phyloP scores from a whole-genome alignment of 495 filamentous ascomycete species.

The Cudoniella acicularis region DNA sequence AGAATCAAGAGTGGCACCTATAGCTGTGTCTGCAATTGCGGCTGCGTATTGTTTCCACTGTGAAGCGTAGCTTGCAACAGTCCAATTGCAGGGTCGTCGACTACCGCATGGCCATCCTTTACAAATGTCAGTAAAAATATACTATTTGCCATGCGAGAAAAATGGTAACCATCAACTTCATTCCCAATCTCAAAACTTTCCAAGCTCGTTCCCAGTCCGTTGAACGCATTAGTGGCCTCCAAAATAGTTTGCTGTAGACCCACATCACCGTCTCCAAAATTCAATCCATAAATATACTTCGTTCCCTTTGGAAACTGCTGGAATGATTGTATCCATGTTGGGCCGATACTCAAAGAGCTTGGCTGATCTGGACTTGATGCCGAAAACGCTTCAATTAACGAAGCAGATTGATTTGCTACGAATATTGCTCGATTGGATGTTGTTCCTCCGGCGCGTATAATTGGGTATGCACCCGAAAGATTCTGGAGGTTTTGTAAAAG shows the following conservation, averaged over 20 bases:
- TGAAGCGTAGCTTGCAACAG: slow-evolving; percentile 17
- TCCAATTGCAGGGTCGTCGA: slow-evolving; percentile 23
- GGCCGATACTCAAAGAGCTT: slow-evolving; percentile 15
- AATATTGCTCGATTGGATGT: slow-evolving; percentile 22
- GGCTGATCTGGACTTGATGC: slow-evolving; percentile 18
- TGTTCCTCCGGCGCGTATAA: slow-evolving; percentile 23
- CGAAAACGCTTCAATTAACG: slow-evolving; percentile 19
- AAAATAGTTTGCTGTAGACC: slow-evolving; percentile 12
- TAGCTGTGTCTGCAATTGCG: no score
- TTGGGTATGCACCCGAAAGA: slow-evolving; percentile 20
- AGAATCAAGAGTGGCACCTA: not conserved
- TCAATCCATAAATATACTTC: slow-evolving; percentile 19
- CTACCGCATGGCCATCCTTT: slow-evolving; percentile 21
- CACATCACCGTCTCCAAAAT: slow-evolving; percentile 5
- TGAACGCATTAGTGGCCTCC: slow-evolving; percentile 16
- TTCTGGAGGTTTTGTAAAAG: slow-evolving; percentile 22
- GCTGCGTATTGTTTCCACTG: slow-evolving; percentile 22
- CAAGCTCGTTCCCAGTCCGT: slow-evolving; percentile 9
- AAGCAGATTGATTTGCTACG: slow-evolving; percentile 11
- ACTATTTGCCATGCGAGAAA: not conserved
- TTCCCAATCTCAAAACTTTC: slow-evolving; percentile 28
- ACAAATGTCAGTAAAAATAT: not conserved
- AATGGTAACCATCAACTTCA: slow-evolving; percentile 24
- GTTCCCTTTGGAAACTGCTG: slow-evolving; percentile 22
- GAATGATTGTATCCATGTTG: slow-evolving; percentile 22